Conservation (phyloP, 441 rosid genomes). For the Lagerstroemia fauriei region DNA sequence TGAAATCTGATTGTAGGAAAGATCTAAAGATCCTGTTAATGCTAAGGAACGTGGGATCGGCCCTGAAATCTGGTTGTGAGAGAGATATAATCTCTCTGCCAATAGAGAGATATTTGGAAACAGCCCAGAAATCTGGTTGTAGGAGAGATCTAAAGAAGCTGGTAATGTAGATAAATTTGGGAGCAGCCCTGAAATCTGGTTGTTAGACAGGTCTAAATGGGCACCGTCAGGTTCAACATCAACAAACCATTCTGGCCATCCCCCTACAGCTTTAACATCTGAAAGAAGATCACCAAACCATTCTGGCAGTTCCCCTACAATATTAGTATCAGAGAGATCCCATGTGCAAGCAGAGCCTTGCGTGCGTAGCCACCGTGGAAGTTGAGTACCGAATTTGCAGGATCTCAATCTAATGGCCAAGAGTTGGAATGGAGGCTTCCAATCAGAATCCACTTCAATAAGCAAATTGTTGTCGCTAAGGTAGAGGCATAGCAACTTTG, state of each 20-base stretch:
- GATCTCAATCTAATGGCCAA: neutral
- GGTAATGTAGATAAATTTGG: neutral
- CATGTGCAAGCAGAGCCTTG: neutral
- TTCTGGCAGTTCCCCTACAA: neutral
- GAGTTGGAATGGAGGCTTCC: constrained; percentile 33
- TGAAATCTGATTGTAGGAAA: neutral
- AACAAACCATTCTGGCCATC: too few relatives aligned
- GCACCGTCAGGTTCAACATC: too few relatives aligned
- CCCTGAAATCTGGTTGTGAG: neutral
- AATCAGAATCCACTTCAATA: neutral
- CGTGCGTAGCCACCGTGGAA: constrained; percentile 28
- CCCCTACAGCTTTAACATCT: too few relatives aligned
- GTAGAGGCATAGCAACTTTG: constrained; percentile 9
- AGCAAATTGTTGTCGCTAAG: constrained; percentile 18
- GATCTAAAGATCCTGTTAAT: neutral
- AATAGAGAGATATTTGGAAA: neutral
- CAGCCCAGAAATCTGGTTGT: neutral
- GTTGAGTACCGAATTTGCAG: constrained; percentile 20
- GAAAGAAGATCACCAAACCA: neutral
- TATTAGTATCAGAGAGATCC: neutral
- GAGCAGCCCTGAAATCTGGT: neutral
- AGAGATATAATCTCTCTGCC: neutral
- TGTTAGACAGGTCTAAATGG: neutral
- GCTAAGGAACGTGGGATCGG: neutral
- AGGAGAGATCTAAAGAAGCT: neutral